Evolutionary conservation across 352 stramenopile species (phyloP), one percentile per base, ranked within the genome.

Genomic region (Phytophthora cactorum): DNA sequence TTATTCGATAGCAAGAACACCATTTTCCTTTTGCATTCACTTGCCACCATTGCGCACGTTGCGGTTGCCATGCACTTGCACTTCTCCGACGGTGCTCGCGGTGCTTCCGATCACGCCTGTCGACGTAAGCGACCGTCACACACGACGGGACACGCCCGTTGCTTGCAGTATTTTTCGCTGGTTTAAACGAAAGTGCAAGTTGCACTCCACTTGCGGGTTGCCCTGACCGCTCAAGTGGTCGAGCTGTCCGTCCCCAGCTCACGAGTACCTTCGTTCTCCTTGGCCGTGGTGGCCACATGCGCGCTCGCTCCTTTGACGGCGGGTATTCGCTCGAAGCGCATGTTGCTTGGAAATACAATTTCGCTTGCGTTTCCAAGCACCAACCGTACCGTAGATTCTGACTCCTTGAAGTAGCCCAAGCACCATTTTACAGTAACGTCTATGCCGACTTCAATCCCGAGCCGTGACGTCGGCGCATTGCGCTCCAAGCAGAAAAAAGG

Each of bases 401-500:
- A 46, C 59, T 64, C 28, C 43, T 61, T 59, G 61, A 63, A 68
- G 61, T 59, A 29, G 46, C 39, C 59, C 46, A 65, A 65, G 58
- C 58, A 65, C 25, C 47, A 59, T 65, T 60, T 46, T 52, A 57
- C 60, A 22, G 51, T 56, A 62, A 56, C 54, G 50, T 70, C 57
- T 70, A 63, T 67, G 59, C 46, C 4, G n/a, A 52, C 52, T 70
- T 70, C 53, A 64, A 63, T 60, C 22, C 44, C 2, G 28, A 43
- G 25, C 53, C 11, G 63, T 74, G 59, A 70, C 52, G 46, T 15
- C 39, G 53, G 44, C 52, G 59, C 46, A 69, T 69, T 56, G 38
- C 54, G 39, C 46, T 39, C 66, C 66, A 74, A 74, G 66, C 66
- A 70, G 54, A 64, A 64, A 69, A 66, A 52, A 22, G 53, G 10